Evolutionary conservation across 371 early-diverging fungal genomes (phyloP).

Genomic region (Vairimorpha necatrix): DNA sequence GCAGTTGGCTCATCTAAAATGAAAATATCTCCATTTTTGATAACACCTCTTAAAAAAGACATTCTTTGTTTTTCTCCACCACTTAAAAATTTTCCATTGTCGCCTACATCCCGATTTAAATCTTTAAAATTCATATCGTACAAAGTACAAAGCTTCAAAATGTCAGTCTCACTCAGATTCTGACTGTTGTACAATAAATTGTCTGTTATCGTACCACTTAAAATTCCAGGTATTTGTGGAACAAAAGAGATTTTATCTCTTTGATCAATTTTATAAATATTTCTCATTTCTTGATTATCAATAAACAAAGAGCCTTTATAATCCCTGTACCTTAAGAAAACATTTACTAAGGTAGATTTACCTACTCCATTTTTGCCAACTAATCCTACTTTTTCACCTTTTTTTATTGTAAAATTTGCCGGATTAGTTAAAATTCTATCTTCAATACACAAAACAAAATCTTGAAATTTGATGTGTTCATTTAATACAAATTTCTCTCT

Average conservation of each 20-base stretch:
- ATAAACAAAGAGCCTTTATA: conserved; percentile 55
- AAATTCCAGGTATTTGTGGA: conserved; percentile 77
- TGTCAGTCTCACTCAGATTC: conserved; percentile 64
- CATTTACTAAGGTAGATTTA: conserved; percentile 59
- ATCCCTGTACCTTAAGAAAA: conserved; percentile 54
- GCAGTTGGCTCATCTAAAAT: conserved; percentile 67
- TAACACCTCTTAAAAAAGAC: conserved; percentile 67
- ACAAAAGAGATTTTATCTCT: conserved; percentile 73
- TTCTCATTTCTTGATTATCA: conserved; percentile 67
- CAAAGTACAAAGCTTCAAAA: conserved; percentile 68
- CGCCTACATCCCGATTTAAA: conserved; percentile 71
- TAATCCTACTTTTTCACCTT: conserved; percentile 61
- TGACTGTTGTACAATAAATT: conserved; percentile 71
- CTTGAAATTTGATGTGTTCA: conserved; percentile 20
- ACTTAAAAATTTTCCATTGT: conserved; percentile 73
- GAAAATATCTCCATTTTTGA: conserved; percentile 66
- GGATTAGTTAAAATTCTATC: conserved; percentile 37
- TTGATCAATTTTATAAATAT: conserved; percentile 68
- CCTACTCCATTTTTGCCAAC: conserved; percentile 63
- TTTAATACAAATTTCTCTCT: conserved; percentile 8
- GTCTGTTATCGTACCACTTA: conserved; percentile 72
- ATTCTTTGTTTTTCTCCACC: conserved; percentile 83
- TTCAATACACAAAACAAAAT: conserved; percentile 11
- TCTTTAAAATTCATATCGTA: conserved; percentile 70
- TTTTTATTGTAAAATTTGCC: conserved; percentile 49